Percentiles rank a stretch among this genome's conserved stretches.
phyloP scores from a whole-genome alignment of 352 stramenopile genomes.

The Phytophthora boehmeriae region DNA sequence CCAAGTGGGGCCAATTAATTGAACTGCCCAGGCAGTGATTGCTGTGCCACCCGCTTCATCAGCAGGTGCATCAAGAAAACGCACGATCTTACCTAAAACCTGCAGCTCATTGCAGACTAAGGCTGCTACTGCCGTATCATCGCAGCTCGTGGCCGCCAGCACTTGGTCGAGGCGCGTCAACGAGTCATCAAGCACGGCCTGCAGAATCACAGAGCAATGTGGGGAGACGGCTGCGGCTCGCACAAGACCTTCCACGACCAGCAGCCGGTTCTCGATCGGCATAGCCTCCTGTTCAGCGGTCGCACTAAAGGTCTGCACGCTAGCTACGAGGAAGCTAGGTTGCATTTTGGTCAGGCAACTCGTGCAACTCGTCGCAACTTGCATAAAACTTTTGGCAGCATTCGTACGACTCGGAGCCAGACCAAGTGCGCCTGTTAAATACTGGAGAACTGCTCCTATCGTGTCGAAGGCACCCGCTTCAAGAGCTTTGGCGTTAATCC shows the following conservation, averaged over 20 bases:
- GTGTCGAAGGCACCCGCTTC: constrained; percentile 40
- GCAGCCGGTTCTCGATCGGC: constrained; percentile 56
- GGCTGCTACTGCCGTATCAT: constrained; percentile 21
- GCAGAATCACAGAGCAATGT: constrained; percentile 58
- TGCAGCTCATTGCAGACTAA: constrained; percentile 64
- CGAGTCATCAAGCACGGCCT: constrained; percentile 52
- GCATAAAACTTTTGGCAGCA: constrained; percentile 77
- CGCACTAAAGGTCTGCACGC: constrained; percentile 50
- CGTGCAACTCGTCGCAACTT: constrained; percentile 60
- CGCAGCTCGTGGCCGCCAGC: constrained; percentile 22
- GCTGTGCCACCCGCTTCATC: constrained; percentile 53
- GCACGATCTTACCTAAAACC: constrained; percentile 67
- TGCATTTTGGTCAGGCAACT: constrained; percentile 51
- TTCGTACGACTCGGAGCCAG: constrained; percentile 42
- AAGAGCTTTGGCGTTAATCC: constrained; percentile 56
- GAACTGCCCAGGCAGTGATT: constrained; percentile 53
- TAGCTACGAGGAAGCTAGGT: constrained; percentile 46
- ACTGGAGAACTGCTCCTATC: constrained; percentile 53
- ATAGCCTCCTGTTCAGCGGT: constrained; percentile 28
- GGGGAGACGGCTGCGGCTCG: constrained; percentile 51
- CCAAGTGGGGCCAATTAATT: constrained; percentile 68
- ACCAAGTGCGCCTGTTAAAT: constrained; percentile 55
- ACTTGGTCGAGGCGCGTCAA: constrained; percentile 56
- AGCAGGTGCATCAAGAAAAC: constrained; percentile 65
- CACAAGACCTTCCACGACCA: constrained; percentile 72